Percentiles rank a stretch among this genome's conserved stretches.
Evolutionary conservation across 371 early-diverging fungal species (phyloP).

Genomic region (Lichtheimia ramosa): DNA sequence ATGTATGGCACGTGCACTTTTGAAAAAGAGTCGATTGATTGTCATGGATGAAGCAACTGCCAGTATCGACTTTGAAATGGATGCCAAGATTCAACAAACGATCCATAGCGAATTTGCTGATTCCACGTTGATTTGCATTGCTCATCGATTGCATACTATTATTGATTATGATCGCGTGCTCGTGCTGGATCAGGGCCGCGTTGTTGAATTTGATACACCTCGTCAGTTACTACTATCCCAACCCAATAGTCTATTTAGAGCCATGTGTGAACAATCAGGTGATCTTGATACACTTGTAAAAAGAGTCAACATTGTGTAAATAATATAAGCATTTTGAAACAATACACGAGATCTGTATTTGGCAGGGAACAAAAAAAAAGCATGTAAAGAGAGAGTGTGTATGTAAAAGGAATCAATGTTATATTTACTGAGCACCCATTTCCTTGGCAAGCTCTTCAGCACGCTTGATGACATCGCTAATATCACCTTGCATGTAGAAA

Average conservation of each 20-base stretch:
- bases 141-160: conserved; percentile 66
- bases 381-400: too few relatives aligned
- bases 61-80: conserved; percentile 62
- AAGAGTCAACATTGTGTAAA: background rate
- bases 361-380: too few relatives aligned
- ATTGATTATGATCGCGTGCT: conserved; percentile 77
- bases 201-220: conserved; percentile 65
- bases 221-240: background rate
- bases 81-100: conserved; percentile 53
- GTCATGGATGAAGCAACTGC: conserved; percentile 62
- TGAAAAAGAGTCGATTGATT: conserved; percentile 51
- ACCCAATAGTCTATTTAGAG: background rate
- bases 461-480: conserved; percentile 93
- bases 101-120: conserved; percentile 55
- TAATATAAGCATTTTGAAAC: background rate
- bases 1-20: conserved; percentile 69
- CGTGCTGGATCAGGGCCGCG: conserved; percentile 72
- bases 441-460: conserved; percentile 87
- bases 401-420: too few relatives aligned
- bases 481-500: conserved; percentile 98
- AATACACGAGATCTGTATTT: background rate
- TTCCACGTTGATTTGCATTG: conserved; percentile 53
- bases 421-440: conserved; percentile 37
- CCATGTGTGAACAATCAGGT: conserved; percentile 10
- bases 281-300: conserved; percentile 1